Base-by-base conservation (phyloP, 1,284 basidiomycete genomes). In the Wallemia hederae region DNA sequence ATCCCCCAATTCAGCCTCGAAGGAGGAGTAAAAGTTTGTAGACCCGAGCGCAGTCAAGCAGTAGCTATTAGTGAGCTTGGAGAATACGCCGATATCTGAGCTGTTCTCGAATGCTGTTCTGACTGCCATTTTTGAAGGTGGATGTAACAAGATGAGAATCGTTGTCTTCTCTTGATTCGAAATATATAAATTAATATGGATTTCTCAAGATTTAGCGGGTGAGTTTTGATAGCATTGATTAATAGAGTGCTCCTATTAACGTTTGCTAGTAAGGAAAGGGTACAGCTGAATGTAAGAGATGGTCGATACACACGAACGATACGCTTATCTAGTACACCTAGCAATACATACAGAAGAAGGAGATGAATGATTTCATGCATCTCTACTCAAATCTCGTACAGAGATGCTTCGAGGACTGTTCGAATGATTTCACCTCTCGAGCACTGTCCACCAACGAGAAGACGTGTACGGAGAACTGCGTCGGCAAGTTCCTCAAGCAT, bases 361-460 rank as follows among this genome's bases (percentile, higher is more conserved):
- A 97, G 87, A 94, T 97, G 90, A 86, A 92, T 77, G 92, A 97
- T 75, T 97, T 98, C 68, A 77, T 97, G 77, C 78, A 78, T 68
- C 83, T 97, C 71, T 97, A 97, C 75, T 87, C 89, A n/a, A 84
- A 82, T 67, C 78, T 98, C 61, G 90, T 94, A 55, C 91, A 97
- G 71, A 80, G 85, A 65, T 98, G 92, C 72, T 98, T 98, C 77
- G 88, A 77, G 65, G 77, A 85, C 27, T 98, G 92, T 72, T 85
- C 84, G 68, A 89, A 94, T 70, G 92, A 98, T 71, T 97, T 98
- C 69, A 97, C 91, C 27, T 85, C 83, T 74, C 94, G 91, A 72
- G 80, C 90, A 0, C 75, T 97, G 63, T 87, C 84, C 24, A 80
- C 80, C 60, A 97, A 96, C 77, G 92, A 98, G 76, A 72, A 73